These are phyloP conservation scores for Penicillium bialowiezense DNA, from an alignment of 495 filamentous ascomycete genomes.

Conservation along the genomic window DNA sequence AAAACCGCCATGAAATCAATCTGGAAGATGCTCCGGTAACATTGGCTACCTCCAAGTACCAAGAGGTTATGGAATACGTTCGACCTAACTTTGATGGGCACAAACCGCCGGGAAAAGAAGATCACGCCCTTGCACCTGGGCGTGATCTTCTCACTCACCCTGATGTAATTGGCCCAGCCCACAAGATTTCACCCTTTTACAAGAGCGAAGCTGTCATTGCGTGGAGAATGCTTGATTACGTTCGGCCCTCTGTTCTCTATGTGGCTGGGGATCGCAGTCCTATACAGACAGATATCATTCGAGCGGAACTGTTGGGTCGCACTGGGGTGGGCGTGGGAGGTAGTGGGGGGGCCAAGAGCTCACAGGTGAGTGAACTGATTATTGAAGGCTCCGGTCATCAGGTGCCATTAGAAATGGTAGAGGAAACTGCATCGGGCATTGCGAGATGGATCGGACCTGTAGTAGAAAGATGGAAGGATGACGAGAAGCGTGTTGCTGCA, in stretches of 20 bases:
- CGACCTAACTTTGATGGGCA: constrained; percentile 27
- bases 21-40: constrained; percentile 36
- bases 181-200: constrained; percentile 40
- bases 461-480: constrained; percentile 6
- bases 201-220: constrained; percentile 39
- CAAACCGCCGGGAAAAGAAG: not conserved
- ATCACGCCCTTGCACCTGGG: not conserved
- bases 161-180: constrained; percentile 32
- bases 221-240: constrained; percentile 12
- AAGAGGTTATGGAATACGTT: constrained; percentile 48
- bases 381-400: constrained; percentile 58
- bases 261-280: constrained; percentile 50
- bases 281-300: constrained; percentile 38
- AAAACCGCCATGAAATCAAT: too few relatives aligned
- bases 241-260: constrained; percentile 65
- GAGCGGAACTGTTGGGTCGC: constrained; percentile 14
- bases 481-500: too few relatives aligned
- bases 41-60: constrained; percentile 44
- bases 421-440: constrained; percentile 33
- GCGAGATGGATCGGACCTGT: constrained; percentile 7
- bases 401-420: constrained; percentile 65
- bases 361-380: constrained; percentile 56
- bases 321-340: constrained; percentile 29
- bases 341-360: constrained; percentile 35
- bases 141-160: constrained; percentile 7